Base-by-base conservation (phyloP, 2,329 filamentous ascomycete genomes). In the Oidium heveae region DNA sequence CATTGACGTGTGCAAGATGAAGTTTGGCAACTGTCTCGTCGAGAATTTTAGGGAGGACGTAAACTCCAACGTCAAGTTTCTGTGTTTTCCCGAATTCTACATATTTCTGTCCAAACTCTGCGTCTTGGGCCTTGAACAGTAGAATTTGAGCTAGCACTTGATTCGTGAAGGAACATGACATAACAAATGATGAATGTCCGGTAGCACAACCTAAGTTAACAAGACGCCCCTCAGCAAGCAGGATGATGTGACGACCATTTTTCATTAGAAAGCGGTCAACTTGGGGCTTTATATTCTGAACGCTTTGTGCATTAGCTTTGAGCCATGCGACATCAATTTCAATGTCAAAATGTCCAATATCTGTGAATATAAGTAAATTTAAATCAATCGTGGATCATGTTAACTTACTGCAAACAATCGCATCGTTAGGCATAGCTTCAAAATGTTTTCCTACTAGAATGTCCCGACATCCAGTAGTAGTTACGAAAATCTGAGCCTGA, bases 101-200 rank as follows among this genome's bases (percentile, higher is more conserved):
- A 74, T 95, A 94, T 79, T 95, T 95, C 73, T 85, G 74, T 72
- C 82, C 79, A 70, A 94, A 98, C 56, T 74, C 82, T 68, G 77
- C 78, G 69, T 96, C 88, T 65, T 82, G 76, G 66, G 80, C 82
- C 84, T 96, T 96, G 84, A 73, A 98, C 67, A 98, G 76, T 76
- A 94, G 83, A 74, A 98, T 96, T 77, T 98, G 91, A 63, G 91
- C 91, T 70, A 98, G 86, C 66, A 96, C 91, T 79, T 98, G 91
- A 84, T 98, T 98, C 79, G 88, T 94, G 84, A 98, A 98, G 61
- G 89, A 96, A 84, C 91, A 98, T 65, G 88, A 95, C 91, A 98
- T 96, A 77, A 98, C 91, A 72, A 98, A 98, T 54, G 89, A 96
- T 63, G 88, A 94, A 84, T 98, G 91, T 63, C 91, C 91, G 61